Evolutionary conservation across 2,329 filamentous ascomycete species (phyloP), one percentile per base, ranked within the genome.

Genomic region (Arthrobotrys megalospora): DNA sequence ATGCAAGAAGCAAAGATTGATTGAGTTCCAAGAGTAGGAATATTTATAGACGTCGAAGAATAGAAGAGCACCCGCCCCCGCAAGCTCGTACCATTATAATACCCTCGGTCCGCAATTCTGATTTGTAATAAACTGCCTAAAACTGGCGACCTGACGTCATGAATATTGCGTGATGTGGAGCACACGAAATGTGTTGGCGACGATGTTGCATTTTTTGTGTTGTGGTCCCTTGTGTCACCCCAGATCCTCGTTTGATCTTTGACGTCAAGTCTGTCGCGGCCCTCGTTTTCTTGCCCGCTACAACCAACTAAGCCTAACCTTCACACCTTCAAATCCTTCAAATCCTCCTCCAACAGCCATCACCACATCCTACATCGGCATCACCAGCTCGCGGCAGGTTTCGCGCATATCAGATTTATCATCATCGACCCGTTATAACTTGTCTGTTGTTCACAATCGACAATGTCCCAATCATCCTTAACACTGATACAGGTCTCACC

Each of bases 381-480:
- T 32, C 19, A 3, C 32, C 6, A 53, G 16, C 32, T 53, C 55
- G 28, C 28, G 8, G 28, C 28, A 21, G 34, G 48, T 38, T 36
- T 32, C 14, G 58, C 58, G 16, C 14, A 45, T 34, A 11, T 21
- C 12, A 28, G 7, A 38, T 36, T 16, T 8, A 48, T 34, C 4
- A 16, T 2, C 43, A 24, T 41, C 21, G 41, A 28, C 24, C 24
- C 5, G 24, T 28, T 28, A 2, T 28, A 28, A 28, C 24, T 5
- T 2, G 24, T 28, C 24, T 28, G 2, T 28, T 28, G 24, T 28
- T 28, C 24, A 28, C 24, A 45, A 41, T 19, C 24, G 32, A 50
- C 60, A 45, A 78, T 78, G 75, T 78, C 75, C 6, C 75, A 78
- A 21, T 72, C 75, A 1, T 78, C 75, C 0, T 41, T 78, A n/a